These are phyloP conservation scores for Cordia subcordata DNA, from an alignment of 257 asterid genomes.

Conservation along the genomic window DNA sequence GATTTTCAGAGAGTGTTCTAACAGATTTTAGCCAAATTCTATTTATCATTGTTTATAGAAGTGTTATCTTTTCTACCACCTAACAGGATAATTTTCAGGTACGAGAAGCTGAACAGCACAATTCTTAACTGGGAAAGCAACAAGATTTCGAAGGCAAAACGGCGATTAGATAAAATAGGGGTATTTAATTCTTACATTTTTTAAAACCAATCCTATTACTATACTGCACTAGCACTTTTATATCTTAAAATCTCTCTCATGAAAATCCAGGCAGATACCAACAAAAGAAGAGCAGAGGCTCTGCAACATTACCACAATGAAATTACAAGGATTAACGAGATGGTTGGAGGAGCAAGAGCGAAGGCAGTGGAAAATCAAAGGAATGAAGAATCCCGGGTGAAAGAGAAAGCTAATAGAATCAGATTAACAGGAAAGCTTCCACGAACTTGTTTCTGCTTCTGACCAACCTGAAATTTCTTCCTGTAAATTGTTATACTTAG, in stretches of 20 bases:
- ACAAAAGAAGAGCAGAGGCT: constrained; percentile 48
- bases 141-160: constrained; percentile 53
- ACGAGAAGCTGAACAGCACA: constrained; percentile 41
- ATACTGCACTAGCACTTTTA: neutral
- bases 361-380: constrained; percentile 52
- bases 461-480: constrained; percentile 1
- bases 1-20: too few species aligned
- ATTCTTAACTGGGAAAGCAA: constrained; percentile 56
- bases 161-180: constrained; percentile 44
- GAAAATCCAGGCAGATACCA: constrained; percentile 59
- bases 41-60: too few species aligned
- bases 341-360: constrained; percentile 49
- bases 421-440: constrained; percentile 77
- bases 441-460: constrained; percentile 60
- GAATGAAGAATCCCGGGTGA: constrained; percentile 61
- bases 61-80: neutral
- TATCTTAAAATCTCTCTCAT: neutral
- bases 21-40: too few species aligned
- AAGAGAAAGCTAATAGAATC: constrained; percentile 61
- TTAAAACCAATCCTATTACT: too few species aligned
- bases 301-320: constrained; percentile 27
- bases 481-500: neutral
- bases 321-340: constrained; percentile 38
- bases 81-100: constrained; percentile 32
- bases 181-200: constrained; percentile 14